Base-by-base conservation (phyloP, 1,284 basidiomycete species). In the Sphagnurus paluster region DNA sequence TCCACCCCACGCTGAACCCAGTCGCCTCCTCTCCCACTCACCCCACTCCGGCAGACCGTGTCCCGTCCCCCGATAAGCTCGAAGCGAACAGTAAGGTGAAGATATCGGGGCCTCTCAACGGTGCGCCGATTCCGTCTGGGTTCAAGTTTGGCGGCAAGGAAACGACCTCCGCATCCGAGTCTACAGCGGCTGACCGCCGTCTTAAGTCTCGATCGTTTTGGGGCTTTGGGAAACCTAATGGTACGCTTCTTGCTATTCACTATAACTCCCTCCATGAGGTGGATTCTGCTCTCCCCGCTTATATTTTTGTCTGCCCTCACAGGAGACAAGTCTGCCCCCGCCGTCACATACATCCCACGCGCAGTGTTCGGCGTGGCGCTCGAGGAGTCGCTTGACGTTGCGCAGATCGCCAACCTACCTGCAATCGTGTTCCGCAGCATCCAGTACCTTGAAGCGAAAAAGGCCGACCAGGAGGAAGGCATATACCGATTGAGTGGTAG, bases 401-500 rank as follows among this genome's bases (percentile, higher is more conserved):
- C 91, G 4, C 82, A 91, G 62, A 90, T 98, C 48, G 90, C 89
- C 42, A 87, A 89, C 56, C 75, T 99, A 14, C 97, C 96, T 1
- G 92, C 94, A 3, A 90, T 99, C 50, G 88, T 98, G 24, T 98
- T 95, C 73, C 83, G 96, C 45, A 93, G 90, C 57, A 93, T 96
- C 56, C 84, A 93, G 60, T 95, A 92, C 67, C 71, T 95, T 45
- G 91, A 96, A 71, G 80, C 84, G 25, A 93, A 93, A 67, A 81
- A 91, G 60, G 96, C 96, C 8, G 90, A 97, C 55, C 83, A 90
- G 58, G 96, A 99, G 63, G 96, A 99, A 69, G 96, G 96, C 28
- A 97, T 99, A 55, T 99, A 99, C 69, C 84, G 96, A 42, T 72
- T 99, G 44, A 93, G 89, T 58, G 94, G 93, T 6, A 93, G 89